Percentiles rank a stretch among this genome's conserved stretches.
phyloP scores from a whole-genome alignment of 108 stramenopile genomes.

The Cyclotella choctawhatcheeana region DNA sequence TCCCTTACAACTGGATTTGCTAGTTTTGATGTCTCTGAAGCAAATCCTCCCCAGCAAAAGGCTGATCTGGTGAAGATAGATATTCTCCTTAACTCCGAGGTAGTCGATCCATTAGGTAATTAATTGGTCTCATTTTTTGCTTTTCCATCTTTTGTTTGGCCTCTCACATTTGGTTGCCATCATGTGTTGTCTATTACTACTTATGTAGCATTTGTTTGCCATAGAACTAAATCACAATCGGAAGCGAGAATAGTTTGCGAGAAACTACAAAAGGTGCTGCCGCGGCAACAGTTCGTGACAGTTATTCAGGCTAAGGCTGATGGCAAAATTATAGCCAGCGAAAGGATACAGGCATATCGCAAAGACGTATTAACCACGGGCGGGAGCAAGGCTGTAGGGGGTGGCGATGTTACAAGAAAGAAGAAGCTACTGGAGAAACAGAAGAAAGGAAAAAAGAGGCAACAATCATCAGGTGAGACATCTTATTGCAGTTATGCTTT shows the following conservation, averaged over 20 bases:
- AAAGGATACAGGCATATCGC: constrained; percentile 89
- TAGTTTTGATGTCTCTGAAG: constrained; percentile 74
- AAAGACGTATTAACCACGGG: constrained; percentile 97
- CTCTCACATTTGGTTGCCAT: too few species aligned
- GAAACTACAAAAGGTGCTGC: constrained; percentile 91
- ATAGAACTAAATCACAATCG: constrained; percentile 73
- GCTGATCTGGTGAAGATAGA: constrained; percentile 94
- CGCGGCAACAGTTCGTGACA: constrained; percentile 97
- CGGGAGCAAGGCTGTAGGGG: constrained; percentile 92
- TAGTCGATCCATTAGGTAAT: constrained; percentile 82
- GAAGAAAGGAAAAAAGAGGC: constrained; percentile 96
- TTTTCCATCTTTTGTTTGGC: background rate
- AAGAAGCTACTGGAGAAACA: constrained; percentile 99
- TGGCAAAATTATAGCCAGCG: constrained; percentile 83
- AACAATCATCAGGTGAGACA: constrained; percentile 87
- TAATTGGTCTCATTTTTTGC: background rate
- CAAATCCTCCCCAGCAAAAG: constrained; percentile 68
- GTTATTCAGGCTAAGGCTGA: constrained; percentile 97
- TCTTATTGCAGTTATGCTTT: background rate
- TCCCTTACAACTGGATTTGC: constrained; percentile 81
- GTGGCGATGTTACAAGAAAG: constrained; percentile 96
- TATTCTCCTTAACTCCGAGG: constrained; percentile 91
- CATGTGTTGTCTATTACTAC: background rate
- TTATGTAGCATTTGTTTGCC: constrained; percentile 82
- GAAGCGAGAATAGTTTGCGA: constrained; percentile 87